Evolutionary conservation across 257 asterid genomes (phyloP).

Genomic region (Scutellaria minor): DNA sequence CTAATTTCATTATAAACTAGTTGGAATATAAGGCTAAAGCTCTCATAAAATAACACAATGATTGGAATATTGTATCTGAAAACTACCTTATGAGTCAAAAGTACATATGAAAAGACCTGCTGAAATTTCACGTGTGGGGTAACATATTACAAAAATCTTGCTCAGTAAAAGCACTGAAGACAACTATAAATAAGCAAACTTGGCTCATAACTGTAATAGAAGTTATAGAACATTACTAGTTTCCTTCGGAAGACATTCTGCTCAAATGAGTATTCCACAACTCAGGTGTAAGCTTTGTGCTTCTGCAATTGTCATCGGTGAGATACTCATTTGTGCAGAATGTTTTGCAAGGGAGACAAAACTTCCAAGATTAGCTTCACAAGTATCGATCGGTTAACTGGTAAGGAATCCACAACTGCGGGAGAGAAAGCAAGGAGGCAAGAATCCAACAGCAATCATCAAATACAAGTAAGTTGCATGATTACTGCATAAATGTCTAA

Average conservation of each 20-base stretch:
- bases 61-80: background rate
- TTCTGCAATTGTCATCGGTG: slow-evolving; percentile 15
- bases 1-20: background rate
- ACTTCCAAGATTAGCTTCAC: background rate
- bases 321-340: slow-evolving; percentile 26
- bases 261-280: slow-evolving; percentile 33
- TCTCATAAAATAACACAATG: background rate
- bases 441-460: slow-evolving; percentile 1
- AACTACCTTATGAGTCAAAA: background rate
- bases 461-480: slow-evolving; percentile 18
- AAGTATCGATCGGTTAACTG: background rate
- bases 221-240: background rate
- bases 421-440: background rate
- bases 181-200: slow-evolving; percentile 3
- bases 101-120: background rate
- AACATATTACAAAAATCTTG: background rate
- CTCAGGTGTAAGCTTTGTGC: background rate
- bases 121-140: background rate
- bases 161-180: background rate
- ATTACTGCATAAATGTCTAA: background rate
- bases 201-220: background rate
- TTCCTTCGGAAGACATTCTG: slow-evolving; percentile 27
- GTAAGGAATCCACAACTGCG: background rate
- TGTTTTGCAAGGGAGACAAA: slow-evolving; percentile 21
- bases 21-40: background rate